These are phyloP conservation scores for Zygosaccharomyces sapae DNA, from an alignment of 1,139 yeast species.

Conservation along the genomic window DNA sequence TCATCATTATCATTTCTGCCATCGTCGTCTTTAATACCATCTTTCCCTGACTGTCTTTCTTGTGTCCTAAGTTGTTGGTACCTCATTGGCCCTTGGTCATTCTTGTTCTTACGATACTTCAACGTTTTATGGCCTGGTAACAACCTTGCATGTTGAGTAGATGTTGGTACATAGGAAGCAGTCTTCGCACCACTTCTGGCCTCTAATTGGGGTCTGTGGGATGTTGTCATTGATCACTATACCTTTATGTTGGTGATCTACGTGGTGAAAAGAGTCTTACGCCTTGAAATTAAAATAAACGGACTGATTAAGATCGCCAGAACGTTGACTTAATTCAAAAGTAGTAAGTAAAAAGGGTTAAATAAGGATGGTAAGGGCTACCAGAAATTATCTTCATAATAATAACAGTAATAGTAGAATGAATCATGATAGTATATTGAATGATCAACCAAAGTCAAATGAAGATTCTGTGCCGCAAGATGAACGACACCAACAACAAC, in stretches of 20 bases:
- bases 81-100: slow-evolving; percentile 19
- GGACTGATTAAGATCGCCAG: not conserved
- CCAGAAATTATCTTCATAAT: not conserved
- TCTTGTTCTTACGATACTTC: slow-evolving; percentile 47
- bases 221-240: slow-evolving; percentile 63
- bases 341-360: not conserved
- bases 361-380: not conserved
- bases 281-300: not conserved
- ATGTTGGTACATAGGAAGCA: slow-evolving; percentile 41
- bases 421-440: not conserved
- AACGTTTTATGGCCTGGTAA: slow-evolving; percentile 68
- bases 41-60: slow-evolving; percentile 2
- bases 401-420: not conserved
- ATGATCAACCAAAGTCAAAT: not conserved
- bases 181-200: slow-evolving; percentile 70
- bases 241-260: not conserved
- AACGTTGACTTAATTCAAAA: not conserved
- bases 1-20: slow-evolving; percentile 20
- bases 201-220: slow-evolving; percentile 86
- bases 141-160: slow-evolving; percentile 63
- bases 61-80: no score
- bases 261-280: slow-evolving; percentile 1
- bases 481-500: not conserved
- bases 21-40: slow-evolving; percentile 1
- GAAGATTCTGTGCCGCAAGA: slow-evolving; percentile 2